These are phyloP conservation scores for Rhizopogon vesiculosus DNA, from an alignment of 768 basidiomycete genomes.

Conservation along the genomic window DNA sequence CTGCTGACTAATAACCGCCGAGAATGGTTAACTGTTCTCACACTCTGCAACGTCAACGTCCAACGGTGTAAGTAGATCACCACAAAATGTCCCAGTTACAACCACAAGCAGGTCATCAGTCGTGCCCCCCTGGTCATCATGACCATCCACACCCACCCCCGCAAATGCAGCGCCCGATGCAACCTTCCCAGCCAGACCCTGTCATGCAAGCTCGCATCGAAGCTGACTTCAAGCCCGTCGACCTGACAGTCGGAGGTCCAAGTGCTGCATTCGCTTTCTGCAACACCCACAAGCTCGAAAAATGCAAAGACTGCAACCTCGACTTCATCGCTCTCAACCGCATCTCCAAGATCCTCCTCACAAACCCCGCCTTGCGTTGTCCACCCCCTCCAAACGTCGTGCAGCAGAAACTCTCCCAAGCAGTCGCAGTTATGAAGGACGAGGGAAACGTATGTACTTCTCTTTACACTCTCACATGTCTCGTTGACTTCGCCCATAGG, in stretches of 20 bases:
- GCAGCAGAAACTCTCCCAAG: constrained; percentile 68
- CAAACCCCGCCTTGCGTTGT: constrained; percentile 67
- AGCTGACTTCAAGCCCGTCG: constrained; percentile 57
- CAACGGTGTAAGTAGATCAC: not conserved
- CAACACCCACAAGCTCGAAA: constrained; percentile 60
- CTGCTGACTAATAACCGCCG: constrained; percentile 17
- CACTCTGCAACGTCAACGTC: not conserved
- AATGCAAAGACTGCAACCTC: constrained; percentile 66
- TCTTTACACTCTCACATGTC: constrained; percentile 1
- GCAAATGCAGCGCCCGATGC: constrained; percentile 28
- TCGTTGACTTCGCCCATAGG: constrained; percentile 35
- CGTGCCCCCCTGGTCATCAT: constrained; percentile 36
- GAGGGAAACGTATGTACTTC: constrained; percentile 77
- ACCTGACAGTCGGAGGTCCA: constrained; percentile 47
- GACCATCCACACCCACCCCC: constrained; percentile 32
- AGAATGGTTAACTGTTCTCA: constrained; percentile 9
- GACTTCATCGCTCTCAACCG: constrained; percentile 78
- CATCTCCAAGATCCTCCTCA: constrained; percentile 62
- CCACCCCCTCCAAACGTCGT: constrained; percentile 78
- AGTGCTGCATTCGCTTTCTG: constrained; percentile 60
- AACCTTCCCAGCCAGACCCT: constrained; percentile 56
- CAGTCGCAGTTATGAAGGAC: constrained; percentile 79
- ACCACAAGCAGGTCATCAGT: constrained; percentile 42
- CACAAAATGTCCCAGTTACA: constrained; percentile 59
- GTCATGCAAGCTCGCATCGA: constrained; percentile 74